Evolutionary conservation across 2,329 filamentous ascomycete genomes (phyloP), one percentile per base, ranked within the genome.

Genomic region (Aspergillus viridinutans): DNA sequence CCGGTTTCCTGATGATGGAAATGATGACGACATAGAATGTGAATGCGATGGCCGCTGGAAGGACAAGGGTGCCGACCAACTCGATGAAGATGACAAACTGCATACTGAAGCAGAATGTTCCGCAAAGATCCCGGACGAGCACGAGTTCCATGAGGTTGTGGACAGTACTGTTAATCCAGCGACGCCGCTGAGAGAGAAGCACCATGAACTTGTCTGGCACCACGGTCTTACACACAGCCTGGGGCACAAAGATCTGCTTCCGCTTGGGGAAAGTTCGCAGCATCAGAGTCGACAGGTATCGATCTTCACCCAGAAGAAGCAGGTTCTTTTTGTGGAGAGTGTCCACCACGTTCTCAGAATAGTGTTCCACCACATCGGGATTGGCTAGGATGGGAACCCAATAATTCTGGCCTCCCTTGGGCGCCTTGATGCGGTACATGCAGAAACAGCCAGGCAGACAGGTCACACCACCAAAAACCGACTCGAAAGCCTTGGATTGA

Each of bases 51-150:
- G 95, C 95, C 49, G 94, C 95, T 2, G 94, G 94, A 23, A 99
- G 82, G 10, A 99, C 94, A 54, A 99, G 81, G 1, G 95, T 99
- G 67, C 94, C 94, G 55, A 97, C 84, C 55, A 99, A 82, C 77
- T 99, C 94, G 69, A 99, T 90, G 72, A 92, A 96, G 61, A 99
- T 89, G 63, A 99, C 88, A 72, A 99, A 99, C 77, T 99, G 94
- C 94, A 99, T 99, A 75, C 91, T 96, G 81, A 99, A 99, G 81
- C 95, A 99, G 80, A 99, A 99, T 3, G 94, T 99, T 64, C 94
- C 94, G 71, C 94, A 99, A 17, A 99, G 84, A 79, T 99, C 94
- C 62, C 92, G 86, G 48, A 99, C 95, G 35, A 99, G 84, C 53
- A 97, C 87, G 58, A 99, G 85, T 76, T 99, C 94, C 90, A 99